Percentiles rank a stretch among this genome's conserved stretches.
Conservation (phyloP, 2,329 filamentous ascomycete species). For the Albophoma yamanashiensis region DNA sequence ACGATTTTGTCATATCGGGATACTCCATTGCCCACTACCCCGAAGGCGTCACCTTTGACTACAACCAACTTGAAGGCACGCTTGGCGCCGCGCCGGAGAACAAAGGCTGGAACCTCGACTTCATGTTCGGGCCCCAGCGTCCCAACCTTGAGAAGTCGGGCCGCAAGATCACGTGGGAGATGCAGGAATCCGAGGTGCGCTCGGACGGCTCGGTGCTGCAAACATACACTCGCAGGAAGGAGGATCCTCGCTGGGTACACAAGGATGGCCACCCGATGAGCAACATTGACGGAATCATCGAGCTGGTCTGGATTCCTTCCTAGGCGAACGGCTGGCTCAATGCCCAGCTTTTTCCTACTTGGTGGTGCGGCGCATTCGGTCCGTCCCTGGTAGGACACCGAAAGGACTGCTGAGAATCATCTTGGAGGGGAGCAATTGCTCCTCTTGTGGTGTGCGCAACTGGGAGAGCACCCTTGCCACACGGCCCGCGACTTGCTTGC, state of each 20-base stretch:
- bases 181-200: conserved; percentile 36
- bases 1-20: conserved; percentile 45
- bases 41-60: conserved; percentile 36
- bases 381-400: background rate
- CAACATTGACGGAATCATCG: conserved; percentile 41
- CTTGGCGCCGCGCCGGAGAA: conserved; percentile 37
- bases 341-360: background rate
- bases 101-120: conserved; percentile 40
- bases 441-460: background rate
- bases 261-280: conserved; percentile 36
- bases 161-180: conserved; percentile 42
- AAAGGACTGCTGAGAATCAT: background rate
- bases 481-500: background rate
- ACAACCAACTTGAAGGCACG: conserved; percentile 40
- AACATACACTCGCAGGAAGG: conserved; percentile 39
- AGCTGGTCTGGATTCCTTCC: conserved; percentile 43
- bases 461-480: background rate
- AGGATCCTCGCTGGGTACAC: conserved; percentile 43
- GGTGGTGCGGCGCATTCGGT: background rate
- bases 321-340: background rate
- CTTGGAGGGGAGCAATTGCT: background rate
- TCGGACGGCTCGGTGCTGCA: conserved; percentile 41
- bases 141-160: conserved; percentile 36
- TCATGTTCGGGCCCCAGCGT: conserved; percentile 38
- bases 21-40: conserved; percentile 50